Evolutionary conservation across 495 filamentous ascomycete species (phyloP), one percentile per base, ranked within the genome.

Genomic region (Hypoxylon fuscum): DNA sequence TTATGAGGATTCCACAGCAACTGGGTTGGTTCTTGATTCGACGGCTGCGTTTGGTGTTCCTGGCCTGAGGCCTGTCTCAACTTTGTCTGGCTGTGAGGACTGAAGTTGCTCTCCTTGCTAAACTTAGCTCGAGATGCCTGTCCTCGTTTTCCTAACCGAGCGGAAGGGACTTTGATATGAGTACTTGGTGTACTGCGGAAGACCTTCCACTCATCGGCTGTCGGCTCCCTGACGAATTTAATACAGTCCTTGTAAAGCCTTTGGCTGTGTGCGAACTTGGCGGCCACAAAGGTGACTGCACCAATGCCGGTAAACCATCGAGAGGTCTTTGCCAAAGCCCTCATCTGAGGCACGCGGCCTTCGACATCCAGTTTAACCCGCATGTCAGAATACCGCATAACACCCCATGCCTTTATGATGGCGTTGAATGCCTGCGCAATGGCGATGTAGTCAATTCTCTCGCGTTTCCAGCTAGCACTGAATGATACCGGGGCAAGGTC

Each of bases 161-260:
- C 69, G 2, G 69, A 72, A 18, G 69, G 66, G n/a, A 64, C 54
- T 18, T 58, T 64, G 40, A 72, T 68, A 45, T 66, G 48, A 38
- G 69, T 59, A 34, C 42, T 70, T 3, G 69, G 69, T 1, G 69
- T 72, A 38, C 55, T 54, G 23, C 69, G 74, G 47, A 88, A 85
- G 53, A 79, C 77, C 15, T 83, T 77, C 71, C 85, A 78, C 62
- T 96, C 91, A 9, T 83, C 80, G 11, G 82, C 73, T 4, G 81
- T 85, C 11, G 90, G 90, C n/a, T 91, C 88, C 15, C 91, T 83
- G 17, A 93, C 56, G 31, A 91, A 88, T 72, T 88, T 87, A 29
- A 96, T 77, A 59, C 91, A 93, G 60, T 83, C 78, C 42, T 81
- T 81, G 70, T 77, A 82, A 29, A 83, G 68, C 41, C 77, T 79